phyloP scores from a whole-genome alignment of 2,329 filamentous ascomycete species.

The Colletotrichum truncatum region DNA sequence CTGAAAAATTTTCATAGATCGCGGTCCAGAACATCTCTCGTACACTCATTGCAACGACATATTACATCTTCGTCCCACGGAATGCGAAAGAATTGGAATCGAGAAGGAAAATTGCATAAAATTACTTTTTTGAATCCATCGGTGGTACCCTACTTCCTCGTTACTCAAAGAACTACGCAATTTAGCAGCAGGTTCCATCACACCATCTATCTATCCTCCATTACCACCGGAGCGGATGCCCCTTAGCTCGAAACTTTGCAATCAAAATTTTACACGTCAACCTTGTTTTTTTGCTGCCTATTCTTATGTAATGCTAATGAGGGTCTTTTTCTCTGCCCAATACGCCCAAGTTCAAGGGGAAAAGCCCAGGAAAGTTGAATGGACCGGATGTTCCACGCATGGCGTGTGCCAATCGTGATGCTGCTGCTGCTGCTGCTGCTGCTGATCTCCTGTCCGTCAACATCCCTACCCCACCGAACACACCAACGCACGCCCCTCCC shows the following conservation, averaged over 20 bases:
- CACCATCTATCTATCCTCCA: too few relatives aligned
- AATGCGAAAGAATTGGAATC: neutral
- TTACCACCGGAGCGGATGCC: slow-evolving; percentile 1
- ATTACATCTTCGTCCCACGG: neutral
- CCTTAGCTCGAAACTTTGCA: slow-evolving; percentile 2
- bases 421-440: neutral
- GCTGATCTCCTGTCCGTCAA: slow-evolving; percentile 25
- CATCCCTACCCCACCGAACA: slow-evolving; percentile 22
- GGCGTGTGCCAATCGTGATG: neutral
- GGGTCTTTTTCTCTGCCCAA: neutral
- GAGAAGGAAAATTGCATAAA: neutral
- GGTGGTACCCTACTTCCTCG: too few relatives aligned
- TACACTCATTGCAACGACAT: neutral
- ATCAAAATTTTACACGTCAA: slow-evolving; percentile 4
- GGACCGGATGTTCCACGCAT: neutral
- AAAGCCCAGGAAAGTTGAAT: neutral
- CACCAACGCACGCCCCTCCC: too few relatives aligned
- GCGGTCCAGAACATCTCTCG: neutral
- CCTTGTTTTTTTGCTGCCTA: neutral
- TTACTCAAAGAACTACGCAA: too few relatives aligned
- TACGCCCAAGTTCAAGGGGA: too few relatives aligned
- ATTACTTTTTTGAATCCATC: too few relatives aligned
- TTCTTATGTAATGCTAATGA: too few relatives aligned
- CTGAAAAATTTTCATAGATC: neutral
- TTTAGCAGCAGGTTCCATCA: too few relatives aligned